Evolutionary conservation across 495 filamentous ascomycete genomes (phyloP).

Genomic region (Alectoria sarmentosa): DNA sequence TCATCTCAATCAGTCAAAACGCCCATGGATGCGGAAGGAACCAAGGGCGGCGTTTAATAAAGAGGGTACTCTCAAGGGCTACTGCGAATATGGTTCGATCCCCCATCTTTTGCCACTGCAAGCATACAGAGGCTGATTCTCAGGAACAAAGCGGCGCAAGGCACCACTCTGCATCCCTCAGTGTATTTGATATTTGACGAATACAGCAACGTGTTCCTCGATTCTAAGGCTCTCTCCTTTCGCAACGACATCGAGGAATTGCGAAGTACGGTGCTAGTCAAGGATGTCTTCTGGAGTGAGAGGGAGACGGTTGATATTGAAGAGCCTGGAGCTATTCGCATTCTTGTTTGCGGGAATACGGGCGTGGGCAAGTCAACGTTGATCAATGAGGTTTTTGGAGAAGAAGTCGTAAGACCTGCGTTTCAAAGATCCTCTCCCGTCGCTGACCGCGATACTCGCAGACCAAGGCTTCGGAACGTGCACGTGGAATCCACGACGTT

Average conservation of each 20-base stretch:
- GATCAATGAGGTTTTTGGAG: slow-evolving; percentile 34
- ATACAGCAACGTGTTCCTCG: slow-evolving; percentile 16
- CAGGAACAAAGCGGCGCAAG: slow-evolving; percentile 23
- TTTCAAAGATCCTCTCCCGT: not conserved
- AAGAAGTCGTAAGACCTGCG: slow-evolving; percentile 19
- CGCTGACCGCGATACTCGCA: not conserved
- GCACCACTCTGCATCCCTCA: slow-evolving; percentile 33
- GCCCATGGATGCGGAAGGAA: slow-evolving; percentile 8
- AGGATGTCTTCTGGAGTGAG: slow-evolving; percentile 21
- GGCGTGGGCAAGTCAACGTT: slow-evolving; percentile 35
- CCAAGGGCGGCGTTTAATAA: slow-evolving; percentile 14
- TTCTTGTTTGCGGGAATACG: slow-evolving; percentile 33
- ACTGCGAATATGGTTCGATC: not conserved
- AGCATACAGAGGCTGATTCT: not conserved
- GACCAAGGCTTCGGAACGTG: not conserved
- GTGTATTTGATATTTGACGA: slow-evolving; percentile 31
- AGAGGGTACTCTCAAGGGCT: slow-evolving; percentile 20
- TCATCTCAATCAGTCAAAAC: slow-evolving; percentile 3
- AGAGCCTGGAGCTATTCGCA: slow-evolving; percentile 28
- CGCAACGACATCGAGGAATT: slow-evolving; percentile 1
- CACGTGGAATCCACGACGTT: slow-evolving; percentile 24
- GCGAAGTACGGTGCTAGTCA: not conserved
- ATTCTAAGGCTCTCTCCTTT: slow-evolving; percentile 2
- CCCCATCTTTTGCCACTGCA: not conserved
- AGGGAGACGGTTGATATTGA: slow-evolving; percentile 19